A percentile compares a stretch with the other conserved stretches of the same genome.
These are phyloP conservation scores for Scheffersomyces coipomensis DNA, from an alignment of 805 yeast genomes.

Conservation along the genomic window DNA sequence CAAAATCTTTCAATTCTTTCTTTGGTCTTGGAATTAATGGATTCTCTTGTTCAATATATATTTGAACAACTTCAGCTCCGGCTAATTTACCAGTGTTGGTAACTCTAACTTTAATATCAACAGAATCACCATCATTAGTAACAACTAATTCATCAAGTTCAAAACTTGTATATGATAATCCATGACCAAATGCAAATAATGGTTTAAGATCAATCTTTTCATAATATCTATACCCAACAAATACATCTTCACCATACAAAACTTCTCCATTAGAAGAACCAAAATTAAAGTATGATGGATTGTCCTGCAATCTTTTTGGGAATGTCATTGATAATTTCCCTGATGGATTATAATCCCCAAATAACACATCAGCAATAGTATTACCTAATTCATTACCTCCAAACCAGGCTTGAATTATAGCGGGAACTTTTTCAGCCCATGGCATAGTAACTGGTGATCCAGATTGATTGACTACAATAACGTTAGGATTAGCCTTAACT, in stretches of 20 bases:
- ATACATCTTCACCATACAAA: conserved; percentile 63
- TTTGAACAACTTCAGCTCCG: conserved; percentile 57
- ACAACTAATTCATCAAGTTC: conserved; percentile 36
- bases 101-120: conserved; percentile 36
- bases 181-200: conserved; percentile 60
- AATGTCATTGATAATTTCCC: conserved; percentile 57
- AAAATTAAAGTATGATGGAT: conserved; percentile 55
- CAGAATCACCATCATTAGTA: conserved; percentile 17
- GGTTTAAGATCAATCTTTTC: conserved; percentile 49
- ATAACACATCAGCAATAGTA: conserved; percentile 56
- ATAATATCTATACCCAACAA: conserved; percentile 60
- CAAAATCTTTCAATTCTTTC: conserved; percentile 60
- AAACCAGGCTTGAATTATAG: conserved; percentile 30
- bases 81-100: conserved; percentile 45
- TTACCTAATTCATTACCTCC: conserved; percentile 51
- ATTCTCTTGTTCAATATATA: conserved; percentile 41
- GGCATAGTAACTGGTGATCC: conserved; percentile 64
- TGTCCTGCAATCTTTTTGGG: conserved; percentile 51
- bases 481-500: conserved; percentile 45
- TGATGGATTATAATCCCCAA: conserved; percentile 58
- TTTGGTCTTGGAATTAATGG: conserved; percentile 49
- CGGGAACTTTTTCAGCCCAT: conserved; percentile 33
- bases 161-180: conserved; percentile 58
- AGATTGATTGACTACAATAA: conserved; percentile 53
- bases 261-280: conserved; percentile 50